Percentiles rank a stretch among this genome's conserved stretches.
phyloP scores from a whole-genome alignment of 2,329 filamentous ascomycete genomes.

The Microcera coccophila region DNA sequence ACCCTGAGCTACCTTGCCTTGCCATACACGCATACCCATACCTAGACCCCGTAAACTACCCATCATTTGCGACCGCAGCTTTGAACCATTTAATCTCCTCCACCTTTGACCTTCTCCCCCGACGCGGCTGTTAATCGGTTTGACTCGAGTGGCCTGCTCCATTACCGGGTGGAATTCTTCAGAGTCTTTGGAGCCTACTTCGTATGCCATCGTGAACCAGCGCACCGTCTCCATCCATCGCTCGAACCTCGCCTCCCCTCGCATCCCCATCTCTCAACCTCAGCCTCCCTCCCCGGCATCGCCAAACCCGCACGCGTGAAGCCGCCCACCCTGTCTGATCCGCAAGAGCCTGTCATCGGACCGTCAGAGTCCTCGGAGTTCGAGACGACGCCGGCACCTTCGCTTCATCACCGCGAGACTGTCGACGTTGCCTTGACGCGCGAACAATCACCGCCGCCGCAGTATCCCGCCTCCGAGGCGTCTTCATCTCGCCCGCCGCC shows the following conservation, averaged over 20 bases:
- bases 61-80: neutral
- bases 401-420: slow-evolving; percentile 17
- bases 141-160: neutral
- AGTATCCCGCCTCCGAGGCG: slow-evolving; percentile 55
- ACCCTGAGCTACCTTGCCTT: too few relatives aligned
- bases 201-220: slow-evolving; percentile 1
- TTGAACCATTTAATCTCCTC: neutral
- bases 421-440: slow-evolving; percentile 28
- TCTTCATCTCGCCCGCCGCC: slow-evolving; percentile 53
- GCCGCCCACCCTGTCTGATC: slow-evolving; percentile 38
- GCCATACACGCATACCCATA: too few relatives aligned
- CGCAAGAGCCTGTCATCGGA: slow-evolving; percentile 32
- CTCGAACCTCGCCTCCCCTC: neutral
- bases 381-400: slow-evolving; percentile 9
- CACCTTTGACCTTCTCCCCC: neutral
- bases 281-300: neutral
- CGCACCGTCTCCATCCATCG: neutral
- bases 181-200: too few relatives aligned
- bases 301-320: slow-evolving; percentile 12
- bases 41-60: neutral
- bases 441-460: slow-evolving; percentile 53
- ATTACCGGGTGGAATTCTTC: neutral
- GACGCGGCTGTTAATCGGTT: neutral
- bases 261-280: neutral
- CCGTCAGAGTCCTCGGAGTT: slow-evolving; percentile 35